A percentile compares a stretch with the other conserved stretches of the same genome.
These are phyloP conservation scores for Trichoderma pleuroti DNA, from an alignment of 2,329 filamentous ascomycete genomes.

Conservation along the genomic window DNA sequence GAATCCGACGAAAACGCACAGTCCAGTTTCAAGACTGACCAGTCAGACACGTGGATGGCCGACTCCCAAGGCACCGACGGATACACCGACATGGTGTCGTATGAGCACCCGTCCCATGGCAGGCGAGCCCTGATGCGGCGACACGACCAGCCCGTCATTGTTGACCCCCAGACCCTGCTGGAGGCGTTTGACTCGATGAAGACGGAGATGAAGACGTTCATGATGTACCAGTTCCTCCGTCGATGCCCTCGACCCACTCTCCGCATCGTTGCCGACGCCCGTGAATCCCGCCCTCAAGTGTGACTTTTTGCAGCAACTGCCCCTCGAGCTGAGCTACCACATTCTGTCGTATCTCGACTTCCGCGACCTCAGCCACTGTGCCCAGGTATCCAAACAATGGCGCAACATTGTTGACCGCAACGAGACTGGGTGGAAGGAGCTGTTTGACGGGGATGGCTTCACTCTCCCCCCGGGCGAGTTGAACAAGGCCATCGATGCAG, in stretches of 20 bases:
- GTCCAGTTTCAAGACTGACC: constrained; percentile 33
- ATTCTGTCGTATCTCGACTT: constrained; percentile 83
- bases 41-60: constrained; percentile 34
- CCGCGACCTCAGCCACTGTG: constrained; percentile 80
- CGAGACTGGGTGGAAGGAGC: constrained; percentile 91
- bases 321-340: constrained; percentile 81
- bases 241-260: constrained; percentile 84
- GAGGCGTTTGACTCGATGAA: constrained; percentile 90
- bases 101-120: constrained; percentile 15
- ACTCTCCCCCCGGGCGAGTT: constrained; percentile 76
- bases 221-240: constrained; percentile 93
- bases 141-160: constrained; percentile 40
- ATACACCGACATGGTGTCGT: constrained; percentile 20
- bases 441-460: constrained; percentile 83
- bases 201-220: constrained; percentile 85
- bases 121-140: constrained; percentile 15
- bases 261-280: constrained; percentile 81
- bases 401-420: constrained; percentile 85
- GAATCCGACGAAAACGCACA: constrained; percentile 43
- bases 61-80: constrained; percentile 41
- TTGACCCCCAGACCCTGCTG: constrained; percentile 82
- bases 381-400: constrained; percentile 94
- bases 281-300: constrained; percentile 94
- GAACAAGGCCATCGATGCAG: constrained; percentile 76
- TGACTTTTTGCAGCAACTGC: constrained; percentile 82